Percentiles rank a stretch among this genome's conserved stretches.
Evolutionary conservation across 2,329 filamentous ascomycete species (phyloP).

Genomic region (Aspergillus clavatus): DNA sequence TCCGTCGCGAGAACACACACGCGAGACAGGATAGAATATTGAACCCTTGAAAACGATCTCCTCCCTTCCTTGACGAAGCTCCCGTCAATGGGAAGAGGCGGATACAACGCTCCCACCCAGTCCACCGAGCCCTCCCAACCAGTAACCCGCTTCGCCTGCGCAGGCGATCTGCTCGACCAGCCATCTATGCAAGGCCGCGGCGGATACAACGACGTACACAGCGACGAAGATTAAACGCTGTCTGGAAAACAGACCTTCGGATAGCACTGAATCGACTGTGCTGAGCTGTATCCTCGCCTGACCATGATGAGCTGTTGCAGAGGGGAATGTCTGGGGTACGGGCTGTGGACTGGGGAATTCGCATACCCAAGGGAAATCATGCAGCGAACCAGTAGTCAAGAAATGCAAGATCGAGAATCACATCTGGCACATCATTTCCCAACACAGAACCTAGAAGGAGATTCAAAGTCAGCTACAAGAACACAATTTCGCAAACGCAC

Average conservation of each 20-base stretch:
- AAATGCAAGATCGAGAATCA: neutral
- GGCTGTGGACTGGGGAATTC: neutral
- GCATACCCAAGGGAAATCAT: neutral
- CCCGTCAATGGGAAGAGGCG: conserved; percentile 35
- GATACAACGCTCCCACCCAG: conserved; percentile 27
- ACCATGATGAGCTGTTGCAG: neutral
- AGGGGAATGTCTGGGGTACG: neutral
- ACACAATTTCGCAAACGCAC: conserved; percentile 4
- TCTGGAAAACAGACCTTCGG: neutral
- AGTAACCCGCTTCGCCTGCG: conserved; percentile 1
- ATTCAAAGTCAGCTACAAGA: conserved; percentile 10
- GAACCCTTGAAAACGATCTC: neutral
- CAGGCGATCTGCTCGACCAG: neutral
- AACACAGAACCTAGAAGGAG: conserved; percentile 49
- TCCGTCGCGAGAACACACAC: too few relatives aligned
- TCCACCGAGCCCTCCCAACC: conserved; percentile 1
- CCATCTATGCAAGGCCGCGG: conserved; percentile 25
- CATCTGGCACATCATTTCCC: conserved; percentile 13
- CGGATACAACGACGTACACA: conserved; percentile 30
- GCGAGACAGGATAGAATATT: too few relatives aligned
- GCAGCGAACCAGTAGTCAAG: neutral
- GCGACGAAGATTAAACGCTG: conserved; percentile 7
- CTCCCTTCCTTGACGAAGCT: conserved; percentile 3
- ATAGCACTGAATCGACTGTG: neutral
- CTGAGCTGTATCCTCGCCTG: neutral